Base-by-base conservation (phyloP, 2,329 filamentous ascomycete species). In the Alternaria conjuncta region DNA sequence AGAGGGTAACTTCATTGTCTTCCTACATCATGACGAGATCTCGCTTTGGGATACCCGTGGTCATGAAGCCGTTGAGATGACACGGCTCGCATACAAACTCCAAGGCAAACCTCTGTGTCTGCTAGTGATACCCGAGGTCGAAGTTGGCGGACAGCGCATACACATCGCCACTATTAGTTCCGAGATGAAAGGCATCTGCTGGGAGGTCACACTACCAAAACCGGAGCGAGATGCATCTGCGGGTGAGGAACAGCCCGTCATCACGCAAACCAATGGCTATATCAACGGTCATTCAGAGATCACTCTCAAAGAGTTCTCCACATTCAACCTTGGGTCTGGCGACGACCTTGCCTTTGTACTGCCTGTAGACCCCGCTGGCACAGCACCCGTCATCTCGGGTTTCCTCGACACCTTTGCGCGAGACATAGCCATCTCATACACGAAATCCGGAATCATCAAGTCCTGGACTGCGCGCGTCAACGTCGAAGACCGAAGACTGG, bases 371-470 rank as follows among this genome's bases (percentile, higher is more conserved):
- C 93, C 94, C 55, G 94, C 93, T 2, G 94, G 94, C 1, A 89
- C 91, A 11, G 84, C 87, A 43, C 87, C 90, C 2, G 85, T 90
- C 4, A 87, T 89, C 11, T 92, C 92, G 5, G 92, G 91, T 0
- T 96, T 94, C 66, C 85, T 97, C 30, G 94, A 97, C 78, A 88
- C 92, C 0, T 97, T 97, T 77, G 92, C 93, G 11, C 89, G 90
- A 43, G 94, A 97, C 75, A 89, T 96, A 54, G 93, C 93, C 12
- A 89, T 97, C 25, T 96, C 94, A 1, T 97, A 96, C 76, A 95
- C 92, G 0, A 84, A 87, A 21, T 86, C 86, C 10, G 94, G 94
- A 0, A 83, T 90, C 6, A 86, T 97, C 46, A 89, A 91, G 64
- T 95, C 94, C 43, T 97, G 94, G 93, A 94, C 94, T 4, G 92